phyloP scores from a whole-genome alignment of 805 yeast species.

The Myxozyma mucilagina region DNA sequence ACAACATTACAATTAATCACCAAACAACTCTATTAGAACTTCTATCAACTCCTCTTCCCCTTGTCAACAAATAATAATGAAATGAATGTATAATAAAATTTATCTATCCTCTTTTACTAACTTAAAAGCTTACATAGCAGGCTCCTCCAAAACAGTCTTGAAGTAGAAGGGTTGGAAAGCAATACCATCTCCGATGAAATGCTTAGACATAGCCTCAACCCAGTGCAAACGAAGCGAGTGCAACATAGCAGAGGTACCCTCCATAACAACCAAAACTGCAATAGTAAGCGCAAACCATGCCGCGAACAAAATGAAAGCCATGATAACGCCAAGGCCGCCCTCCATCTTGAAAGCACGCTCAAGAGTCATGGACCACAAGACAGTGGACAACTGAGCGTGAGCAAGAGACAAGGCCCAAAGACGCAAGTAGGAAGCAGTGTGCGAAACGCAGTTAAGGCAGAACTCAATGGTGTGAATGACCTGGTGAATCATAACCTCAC shows the following conservation, averaged over 20 bases:
- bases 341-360: constrained; percentile 69
- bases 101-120: not conserved
- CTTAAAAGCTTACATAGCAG: constrained; percentile 14
- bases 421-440: constrained; percentile 94
- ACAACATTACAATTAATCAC: not conserved
- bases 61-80: not conserved
- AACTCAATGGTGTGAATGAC: constrained; percentile 97
- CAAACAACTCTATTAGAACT: not conserved
- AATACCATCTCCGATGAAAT: constrained; percentile 94
- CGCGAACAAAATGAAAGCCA: constrained; percentile 78
- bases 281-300: constrained; percentile 95
- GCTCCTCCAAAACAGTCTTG: constrained; percentile 35
- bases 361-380: constrained; percentile 94
- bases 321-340: constrained; percentile 66
- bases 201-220: constrained; percentile 99
- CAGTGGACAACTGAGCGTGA: constrained; percentile 93
- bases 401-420: constrained; percentile 97
- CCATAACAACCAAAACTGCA: constrained; percentile 91
- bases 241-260: constrained; percentile 98
- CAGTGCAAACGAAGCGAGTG: constrained; percentile 98
- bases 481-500: constrained; percentile 95
- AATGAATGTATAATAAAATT: not conserved
- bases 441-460: constrained; percentile 96
- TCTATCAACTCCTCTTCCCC: not conserved
- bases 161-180: constrained; percentile 89